Conservation (phyloP, 805 yeast species). For the Brettanomyces bruxellensis region DNA sequence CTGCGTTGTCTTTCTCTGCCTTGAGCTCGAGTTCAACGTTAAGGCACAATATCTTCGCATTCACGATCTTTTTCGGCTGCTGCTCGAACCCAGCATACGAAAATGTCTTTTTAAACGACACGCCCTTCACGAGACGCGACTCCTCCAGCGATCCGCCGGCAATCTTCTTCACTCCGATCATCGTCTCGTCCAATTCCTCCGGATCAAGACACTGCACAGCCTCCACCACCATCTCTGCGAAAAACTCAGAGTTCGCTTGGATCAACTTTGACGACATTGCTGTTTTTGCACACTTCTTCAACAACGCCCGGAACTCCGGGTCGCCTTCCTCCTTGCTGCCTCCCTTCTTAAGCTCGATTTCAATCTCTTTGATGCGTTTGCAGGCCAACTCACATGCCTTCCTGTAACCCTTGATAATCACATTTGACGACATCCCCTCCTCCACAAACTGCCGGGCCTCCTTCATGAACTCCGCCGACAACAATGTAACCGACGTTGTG, state of each 20-base stretch:
- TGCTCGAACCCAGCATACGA: constrained; percentile 98
- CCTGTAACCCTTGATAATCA: constrained; percentile 80
- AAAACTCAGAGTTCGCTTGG: constrained; percentile 77
- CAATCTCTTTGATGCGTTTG: constrained; percentile 60
- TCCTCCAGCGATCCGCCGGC: constrained; percentile 97
- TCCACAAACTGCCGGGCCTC: constrained; percentile 88
- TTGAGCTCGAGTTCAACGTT: constrained; percentile 93
- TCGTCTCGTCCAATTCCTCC: constrained; percentile 74
- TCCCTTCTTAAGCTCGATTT: constrained; percentile 47
- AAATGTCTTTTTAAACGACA: constrained; percentile 94
- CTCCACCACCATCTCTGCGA: constrained; percentile 94
- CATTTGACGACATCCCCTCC: constrained; percentile 90
- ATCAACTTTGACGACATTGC: constrained; percentile 96
- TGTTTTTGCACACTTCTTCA: constrained; percentile 90
- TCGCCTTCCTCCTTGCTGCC: constrained; percentile 12
- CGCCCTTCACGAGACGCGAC: constrained; percentile 82
- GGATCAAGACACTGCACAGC: constrained; percentile 85
- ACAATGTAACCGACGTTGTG: constrained; percentile 87
- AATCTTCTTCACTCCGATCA: constrained; percentile 91
- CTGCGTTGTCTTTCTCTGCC: constrained; percentile 98
- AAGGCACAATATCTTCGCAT: constrained; percentile 77
- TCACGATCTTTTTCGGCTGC: constrained; percentile 77
- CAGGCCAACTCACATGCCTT: constrained; percentile 75
- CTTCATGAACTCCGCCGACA: constrained; percentile 91
- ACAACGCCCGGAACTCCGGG: constrained; percentile 59